phyloP scores from a whole-genome alignment of 352 stramenopile species.

The Plasmopara halstedii region DNA sequence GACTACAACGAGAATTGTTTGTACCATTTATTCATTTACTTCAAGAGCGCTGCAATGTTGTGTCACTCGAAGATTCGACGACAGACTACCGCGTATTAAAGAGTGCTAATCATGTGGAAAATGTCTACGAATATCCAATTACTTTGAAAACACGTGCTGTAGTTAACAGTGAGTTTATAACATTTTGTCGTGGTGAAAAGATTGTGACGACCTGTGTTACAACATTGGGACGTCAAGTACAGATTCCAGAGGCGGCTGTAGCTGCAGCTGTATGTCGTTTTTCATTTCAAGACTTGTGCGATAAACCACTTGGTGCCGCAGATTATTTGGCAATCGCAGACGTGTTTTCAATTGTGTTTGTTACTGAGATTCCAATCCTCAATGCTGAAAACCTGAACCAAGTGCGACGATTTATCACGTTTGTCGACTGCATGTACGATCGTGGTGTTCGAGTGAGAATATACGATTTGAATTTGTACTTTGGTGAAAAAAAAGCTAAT shows the following conservation, averaged over 20 bases:
- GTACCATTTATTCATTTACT: slow-evolving; percentile 94
- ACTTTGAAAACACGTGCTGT: slow-evolving; percentile 34
- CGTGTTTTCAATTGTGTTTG: slow-evolving; percentile 80
- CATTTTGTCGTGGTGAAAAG: slow-evolving; percentile 42
- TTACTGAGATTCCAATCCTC: slow-evolving; percentile 88
- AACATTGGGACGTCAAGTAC: slow-evolving; percentile 64
- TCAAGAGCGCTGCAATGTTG: slow-evolving; percentile 76
- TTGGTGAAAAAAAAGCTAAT: too few relatives aligned
- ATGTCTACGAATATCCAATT: slow-evolving; percentile 66
- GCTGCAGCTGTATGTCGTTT: slow-evolving; percentile 74
- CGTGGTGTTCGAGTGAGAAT: slow-evolving; percentile 58
- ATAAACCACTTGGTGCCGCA: slow-evolving; percentile 85
- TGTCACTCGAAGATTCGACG: slow-evolving; percentile 63
- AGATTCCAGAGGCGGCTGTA: slow-evolving; percentile 49
- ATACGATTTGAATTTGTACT: too few relatives aligned
- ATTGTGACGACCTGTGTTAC: slow-evolving; percentile 40
- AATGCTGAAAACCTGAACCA: slow-evolving; percentile 86
- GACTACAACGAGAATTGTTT: slow-evolving; percentile 94
- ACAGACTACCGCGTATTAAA: slow-evolving; percentile 83
- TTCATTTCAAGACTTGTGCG: slow-evolving; percentile 95
- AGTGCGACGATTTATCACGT: slow-evolving; percentile 95
- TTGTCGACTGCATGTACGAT: slow-evolving; percentile 98
- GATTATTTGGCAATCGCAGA: slow-evolving; percentile 94
- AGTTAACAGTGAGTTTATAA: slow-evolving; percentile 65
- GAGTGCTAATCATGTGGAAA: slow-evolving; percentile 43